Evolutionary conservation across 192 early-diverging fungal species (phyloP), one percentile per base, ranked within the genome.

Genomic region (Glomus cerebriforme): DNA sequence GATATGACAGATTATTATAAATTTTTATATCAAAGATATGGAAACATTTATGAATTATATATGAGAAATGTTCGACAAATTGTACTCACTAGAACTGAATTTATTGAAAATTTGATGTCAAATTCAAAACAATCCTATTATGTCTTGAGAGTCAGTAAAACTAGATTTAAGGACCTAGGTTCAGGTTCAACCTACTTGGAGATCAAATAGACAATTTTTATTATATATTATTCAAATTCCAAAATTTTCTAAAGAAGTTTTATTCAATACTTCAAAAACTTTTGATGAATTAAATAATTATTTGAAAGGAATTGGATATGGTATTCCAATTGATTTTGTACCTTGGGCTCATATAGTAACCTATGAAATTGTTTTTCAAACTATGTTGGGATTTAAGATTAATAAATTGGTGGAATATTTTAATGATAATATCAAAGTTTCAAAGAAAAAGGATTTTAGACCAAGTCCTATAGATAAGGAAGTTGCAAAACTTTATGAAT

Each of bases 41-140:
- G 73, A 0, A 58, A 75, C 9, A 22, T 75, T 32, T 75, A 8
- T 34, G 73, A 75, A 75, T 15, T 34, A 13, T 75, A 75, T 60
- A 3, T 35, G 0, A 29, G 59, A 6, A 10, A 22, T 27, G 24
- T 26, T 3, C 31, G 73, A 37, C 10, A 31, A 22, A 34, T 75
- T 22, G n/a, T 8, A 10, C 2, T 75, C n/a, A 17, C 58, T n/a
- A n/a, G 59, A 27, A 22, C 49, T 7, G 73, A 75, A 27, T 35
- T 32, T 24, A 26, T 75, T 32, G 54, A 75, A 32, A 75, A 60
- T 0, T 62, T 75, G 22, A 17, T 75, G 26, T 6, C 24, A 15
- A 5, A 58, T 34, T 75, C 73, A 15, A 22, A 9, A 35, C n/a
- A 60, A 13, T 31, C 10, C 35, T 34, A 59, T 22, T 60, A 27